Evolutionary conservation across 2,329 filamentous ascomycete genomes (phyloP).

Genomic region (Tolypocladium tundrense): DNA sequence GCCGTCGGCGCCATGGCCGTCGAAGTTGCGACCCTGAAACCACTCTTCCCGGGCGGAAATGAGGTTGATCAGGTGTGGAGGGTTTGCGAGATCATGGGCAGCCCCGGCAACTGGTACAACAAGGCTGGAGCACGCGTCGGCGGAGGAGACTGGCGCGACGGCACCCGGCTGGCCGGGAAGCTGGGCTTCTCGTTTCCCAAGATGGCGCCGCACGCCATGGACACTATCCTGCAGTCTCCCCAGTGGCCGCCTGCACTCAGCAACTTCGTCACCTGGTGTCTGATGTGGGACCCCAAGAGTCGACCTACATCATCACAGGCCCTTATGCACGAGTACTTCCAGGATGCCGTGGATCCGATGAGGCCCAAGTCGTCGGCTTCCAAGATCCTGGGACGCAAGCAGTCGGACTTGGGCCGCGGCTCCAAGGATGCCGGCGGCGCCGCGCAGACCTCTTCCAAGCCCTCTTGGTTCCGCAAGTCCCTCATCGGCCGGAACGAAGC

Average conservation of each 20-base stretch:
- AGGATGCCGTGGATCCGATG: slow-evolving; percentile 83
- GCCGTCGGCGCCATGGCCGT: slow-evolving; percentile 97
- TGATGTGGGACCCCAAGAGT: slow-evolving; percentile 96
- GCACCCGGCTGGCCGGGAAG: slow-evolving; percentile 84
- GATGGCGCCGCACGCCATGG: slow-evolving; percentile 97
- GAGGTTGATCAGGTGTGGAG: slow-evolving; percentile 99
- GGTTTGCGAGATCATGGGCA: slow-evolving; percentile 98
- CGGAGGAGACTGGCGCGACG: slow-evolving; percentile 95
- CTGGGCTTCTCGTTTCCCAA: slow-evolving; percentile 97
- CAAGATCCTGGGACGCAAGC: slow-evolving; percentile 76
- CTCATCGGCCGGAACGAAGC: slow-evolving; percentile 72
- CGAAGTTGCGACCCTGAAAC: slow-evolving; percentile 92
- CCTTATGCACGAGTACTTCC: slow-evolving; percentile 90
- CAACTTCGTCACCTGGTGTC: slow-evolving; percentile 94
- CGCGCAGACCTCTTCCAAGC: slow-evolving; percentile 64
- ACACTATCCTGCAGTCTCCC: slow-evolving; percentile 80
- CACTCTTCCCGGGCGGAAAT: slow-evolving; percentile 92
- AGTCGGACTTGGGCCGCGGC: slow-evolving; percentile 67
- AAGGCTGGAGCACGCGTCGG: slow-evolving; percentile 79
- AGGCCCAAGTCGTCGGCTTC: slow-evolving; percentile 85
- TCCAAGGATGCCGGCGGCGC: slow-evolving; percentile 47
- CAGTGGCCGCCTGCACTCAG: slow-evolving; percentile 85
- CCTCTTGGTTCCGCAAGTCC: slow-evolving; percentile 95
- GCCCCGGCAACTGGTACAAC: slow-evolving; percentile 95
- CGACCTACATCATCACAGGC: slow-evolving; percentile 89